Evolutionary conservation across 768 basidiomycete species (phyloP), one percentile per base, ranked within the genome.

Genomic region (Boletus rex-veris): DNA sequence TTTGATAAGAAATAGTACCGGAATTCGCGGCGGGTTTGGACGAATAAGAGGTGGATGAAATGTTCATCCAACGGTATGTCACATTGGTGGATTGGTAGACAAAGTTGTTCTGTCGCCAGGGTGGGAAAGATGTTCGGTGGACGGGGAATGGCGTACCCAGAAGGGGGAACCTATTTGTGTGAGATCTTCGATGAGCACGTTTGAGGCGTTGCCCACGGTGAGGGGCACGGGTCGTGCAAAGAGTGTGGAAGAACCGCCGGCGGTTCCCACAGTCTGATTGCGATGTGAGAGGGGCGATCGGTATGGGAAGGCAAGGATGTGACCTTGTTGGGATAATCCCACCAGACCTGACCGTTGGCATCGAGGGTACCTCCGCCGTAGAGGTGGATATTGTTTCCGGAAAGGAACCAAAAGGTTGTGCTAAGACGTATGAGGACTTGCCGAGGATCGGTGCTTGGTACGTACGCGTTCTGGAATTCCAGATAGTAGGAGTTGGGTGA

Each of bases 321-420:
- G 58, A 57, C 66, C 48, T 59, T 66, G 50, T 64, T 62, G 35
- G 65, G 60, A 39, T 63, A 58, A 50, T 71, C 69, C 63, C 65
- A 71, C 71, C 77, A 76, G 26, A 74, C 70, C 57, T 79, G 78
- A 5, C 77, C 77, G 45, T 77, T 77, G 42, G 70, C 76, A 64
- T 79, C 76, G 45, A 80, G 33, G 41, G 55, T 61, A 39, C 78
- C 78, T 37, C 77, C 76, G 38, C 78, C 77, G 52, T 75, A 73
- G 41, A 74, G 56, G 49, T 71, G 67, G 47, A 73, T 60, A 53
- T 71, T 66, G 42, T 71, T 56, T 1, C 73, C 73, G 7, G 71
- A 71, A 9, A 74, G 62, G 55, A 73, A 71, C 74, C 73, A 77
- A 55, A 68, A 73, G 5, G 75, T 75, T 6, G 74, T 70, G 11